Base-by-base conservation (phyloP, 306 rosid genomes). In the Begonia loranthoides region DNA sequence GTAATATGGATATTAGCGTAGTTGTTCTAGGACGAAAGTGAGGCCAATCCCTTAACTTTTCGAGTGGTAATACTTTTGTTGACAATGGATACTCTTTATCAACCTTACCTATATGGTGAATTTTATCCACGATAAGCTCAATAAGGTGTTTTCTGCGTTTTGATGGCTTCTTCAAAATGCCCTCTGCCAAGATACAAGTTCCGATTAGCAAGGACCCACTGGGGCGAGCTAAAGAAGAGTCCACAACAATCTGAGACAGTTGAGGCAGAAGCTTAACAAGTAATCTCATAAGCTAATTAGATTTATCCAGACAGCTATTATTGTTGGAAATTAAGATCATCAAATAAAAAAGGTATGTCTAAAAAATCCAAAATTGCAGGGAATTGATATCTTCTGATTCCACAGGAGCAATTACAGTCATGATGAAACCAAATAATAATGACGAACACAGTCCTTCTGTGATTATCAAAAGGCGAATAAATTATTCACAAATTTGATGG, bases 21-120 rank as follows among this genome's bases (percentile, higher is more conserved):
- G 94, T 87, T 36, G 94, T 80, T 56, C 99, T 84, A 45, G 87
- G 76, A 43, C 96, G 82, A 59, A 92, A 77, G 17, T 92, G 95
- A 51, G 79, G 57, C 59, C 21, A 63, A 9, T 87, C 87, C 69
- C 95, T 83, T 14, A 87, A 68, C 55, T 44, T 43, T 6, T 83
- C 94, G 49, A 87, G 47, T 15, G 84, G 89, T 41, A 92, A 13
- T 17, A 71, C 63, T 57, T 75, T 92, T 68, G 71, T 81, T 12
- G 94, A 75, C 13, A 92, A 70, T 1, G 93, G 93, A 70, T 92
- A 92, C 58, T 59, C 74, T 61, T 57, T 43, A 12, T 92, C 96
- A 9, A 87, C 94, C 4, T n/a, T n/a, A 21, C 99, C 99, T 41
- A 83, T 58, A 65, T 92, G 89, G 67, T 74, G 82, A 40, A 92